Evolutionary conservation across 192 early-diverging fungal species (phyloP), one percentile per base, ranked within the genome.

Genomic region (Entomortierella parvispora): DNA sequence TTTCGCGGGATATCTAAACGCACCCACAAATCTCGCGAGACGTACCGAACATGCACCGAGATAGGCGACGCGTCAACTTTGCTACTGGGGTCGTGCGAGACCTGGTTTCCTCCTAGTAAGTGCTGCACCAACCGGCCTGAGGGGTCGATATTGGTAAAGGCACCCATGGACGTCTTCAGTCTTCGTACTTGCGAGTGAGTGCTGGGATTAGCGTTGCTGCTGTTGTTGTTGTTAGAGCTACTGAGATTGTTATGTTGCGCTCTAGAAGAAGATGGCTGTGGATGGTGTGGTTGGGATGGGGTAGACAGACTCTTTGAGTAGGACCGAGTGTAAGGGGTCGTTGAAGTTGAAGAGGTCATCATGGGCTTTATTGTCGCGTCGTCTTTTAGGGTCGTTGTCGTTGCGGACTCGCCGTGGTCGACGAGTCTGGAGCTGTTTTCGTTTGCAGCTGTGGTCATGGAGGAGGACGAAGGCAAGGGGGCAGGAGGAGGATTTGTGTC

Each of bases 1-100:
- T 68, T 53, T 45, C 66, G 52, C 11, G 74, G 74, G 18, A 77
- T 61, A 3, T 77, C 74, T 3, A 77, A 34, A 23, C 65, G 22
- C 12, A 77, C 43, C 74, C 74, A 77, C 15, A 68, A 26, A 26
- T 68, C 74, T 22, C 68, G 68, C 11, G 74, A 56, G 3, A 77
- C 74, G 23, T 58, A 68, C 0, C 74, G 59, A 20, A 77, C 66
- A 33, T 60, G 47, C 29, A 77, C 46, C 0, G 66, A 47, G 10
- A 77, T 77, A 0, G 50, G 53, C 22, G 65, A 54, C 4, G 64
- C 46, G n/a, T 53, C 71, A 14, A 60, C 46, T 31, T 62, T 62
- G 9, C 18, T 28, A 56, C 32, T 32, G 9, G 26, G 34, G 54
- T 56, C 32, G 17, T 11, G 12, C 37, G 53, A 52, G 31, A 57